Evolutionary conservation across 192 early-diverging fungal species (phyloP).

Genomic region (Coemansia reversa): DNA sequence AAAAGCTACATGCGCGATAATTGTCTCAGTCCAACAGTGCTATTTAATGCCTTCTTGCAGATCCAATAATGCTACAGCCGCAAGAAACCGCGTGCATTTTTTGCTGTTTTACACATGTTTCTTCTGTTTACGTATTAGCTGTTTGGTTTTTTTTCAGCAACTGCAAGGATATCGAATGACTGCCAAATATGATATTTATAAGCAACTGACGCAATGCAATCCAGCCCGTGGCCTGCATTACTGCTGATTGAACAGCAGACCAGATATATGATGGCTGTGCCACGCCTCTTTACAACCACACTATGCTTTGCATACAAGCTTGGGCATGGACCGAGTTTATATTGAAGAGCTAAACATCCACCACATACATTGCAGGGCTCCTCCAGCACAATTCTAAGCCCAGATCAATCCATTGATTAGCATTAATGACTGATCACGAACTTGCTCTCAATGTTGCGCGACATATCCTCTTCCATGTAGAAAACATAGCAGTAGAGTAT

Average conservation of each 20-base stretch:
- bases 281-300: too few species aligned
- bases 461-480: too few species aligned
- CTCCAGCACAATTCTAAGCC: too few species aligned
- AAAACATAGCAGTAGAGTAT: too few species aligned
- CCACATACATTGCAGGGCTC: too few species aligned
- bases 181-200: background rate
- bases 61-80: background rate
- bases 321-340: too few species aligned
- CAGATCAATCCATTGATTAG: background rate
- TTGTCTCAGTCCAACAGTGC: background rate
- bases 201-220: background rate
- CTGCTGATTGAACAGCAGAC: background rate
- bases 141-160: background rate
- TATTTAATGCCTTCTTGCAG: background rate
- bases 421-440: background rate
- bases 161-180: background rate
- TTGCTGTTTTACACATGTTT: background rate
- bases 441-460: too few species aligned
- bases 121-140: background rate
- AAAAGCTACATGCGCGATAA: background rate
- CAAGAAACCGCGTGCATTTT: too few species aligned
- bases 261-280: background rate
- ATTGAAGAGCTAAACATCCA: too few species aligned
- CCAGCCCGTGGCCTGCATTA: background rate
- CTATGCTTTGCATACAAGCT: background rate